Evolutionary conservation across 352 stramenopile species (phyloP), one percentile per base, ranked within the genome.

Genomic region (Phytophthora multivora): DNA sequence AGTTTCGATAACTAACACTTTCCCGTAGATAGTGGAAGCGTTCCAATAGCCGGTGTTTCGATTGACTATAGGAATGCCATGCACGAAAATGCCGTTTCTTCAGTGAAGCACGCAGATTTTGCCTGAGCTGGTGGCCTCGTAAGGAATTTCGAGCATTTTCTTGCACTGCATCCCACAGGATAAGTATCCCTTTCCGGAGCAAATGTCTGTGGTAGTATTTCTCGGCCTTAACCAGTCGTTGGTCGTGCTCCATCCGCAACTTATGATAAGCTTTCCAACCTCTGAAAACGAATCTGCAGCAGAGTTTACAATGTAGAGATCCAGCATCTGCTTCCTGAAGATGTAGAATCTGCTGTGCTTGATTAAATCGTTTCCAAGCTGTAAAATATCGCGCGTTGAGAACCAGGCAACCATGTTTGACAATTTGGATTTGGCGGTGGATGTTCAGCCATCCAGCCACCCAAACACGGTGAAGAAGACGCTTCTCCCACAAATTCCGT

Each of bases 41-140:
- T n/a, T 60, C 35, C 19, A 3, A 23, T 19, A 63, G 4, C 15
- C 10, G n/a, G 35, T 36, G 18, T 30, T 42, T 49, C 9, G 38
- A 66, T 40, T 36, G 42, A 2, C 28, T 13, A 26, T 42, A 55
- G 10, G 7, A 26, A 12, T 41, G 51, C 75, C 72, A 84, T 13
- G 3, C 26, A 18, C 3, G 18, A 54, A 82, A 79, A 40, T 60
- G 58, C 8, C 47, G 58, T 16, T 40, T 50, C 21, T 72, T 73
- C n/a, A 66, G n/a, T 0, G 19, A 50, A n/a, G 23, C 11, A 7
- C 75, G 72, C 16, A 33, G 12, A 4, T 63, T 68, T 9, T 67
- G 70, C 3, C 66, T 57, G 4, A 82, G 51, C 0, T 55, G 53
- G 35, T 61, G 60, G 19, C 33, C 40, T n/a, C 39, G 71, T 19